Evolutionary conservation across 2,329 filamentous ascomycete genomes (phyloP), one percentile per base, ranked within the genome.

Genomic region (Niveomyces coronatus): DNA sequence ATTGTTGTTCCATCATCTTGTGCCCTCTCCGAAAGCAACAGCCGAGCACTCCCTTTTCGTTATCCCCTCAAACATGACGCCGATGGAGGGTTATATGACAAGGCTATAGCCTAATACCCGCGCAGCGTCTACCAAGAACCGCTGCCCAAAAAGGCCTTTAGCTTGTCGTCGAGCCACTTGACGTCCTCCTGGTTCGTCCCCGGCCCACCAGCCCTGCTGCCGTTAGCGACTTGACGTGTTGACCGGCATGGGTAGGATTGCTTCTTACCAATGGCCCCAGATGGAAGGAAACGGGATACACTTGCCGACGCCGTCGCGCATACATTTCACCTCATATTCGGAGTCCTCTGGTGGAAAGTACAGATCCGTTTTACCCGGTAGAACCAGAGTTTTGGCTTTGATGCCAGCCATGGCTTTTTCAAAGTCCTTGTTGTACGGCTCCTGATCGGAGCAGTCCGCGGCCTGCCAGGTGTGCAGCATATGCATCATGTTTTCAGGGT

Each of bases 281-380:
- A 65, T 58, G 0, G 62, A 65, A 0, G 62, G 62, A 28, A 61
- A 60, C 0, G 58, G 46, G 26, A 62, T 49, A 9, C 61, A 52
- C 26, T 55, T 54, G 1, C 56, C 61, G 19, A 57, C 43, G 0
- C 49, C 52, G 0, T 52, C 41, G 0, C 49, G 38, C 63, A 67
- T 65, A 28, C 51, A 55, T 15, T 71, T 33, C 54, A 88, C 78
- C 51, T 91, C 85, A 40, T 79, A 77, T 49, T 82, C 74, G 0
- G 81, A 86, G 47, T 88, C 85, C 49, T 88, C 83, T 0, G 82
- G 82, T 11, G 84, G 81, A 47, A 91, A 89, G 53, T 89, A 89
- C 4, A 89, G 64, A 52, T 89, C 85, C 0, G 82, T 87, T 53
- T 82, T 76, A 16, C 67, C 61, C 0, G 85, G 84, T 11, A 88